These are phyloP conservation scores for Letharia lupina DNA, from an alignment of 495 filamentous ascomycete genomes.

Conservation along the genomic window DNA sequence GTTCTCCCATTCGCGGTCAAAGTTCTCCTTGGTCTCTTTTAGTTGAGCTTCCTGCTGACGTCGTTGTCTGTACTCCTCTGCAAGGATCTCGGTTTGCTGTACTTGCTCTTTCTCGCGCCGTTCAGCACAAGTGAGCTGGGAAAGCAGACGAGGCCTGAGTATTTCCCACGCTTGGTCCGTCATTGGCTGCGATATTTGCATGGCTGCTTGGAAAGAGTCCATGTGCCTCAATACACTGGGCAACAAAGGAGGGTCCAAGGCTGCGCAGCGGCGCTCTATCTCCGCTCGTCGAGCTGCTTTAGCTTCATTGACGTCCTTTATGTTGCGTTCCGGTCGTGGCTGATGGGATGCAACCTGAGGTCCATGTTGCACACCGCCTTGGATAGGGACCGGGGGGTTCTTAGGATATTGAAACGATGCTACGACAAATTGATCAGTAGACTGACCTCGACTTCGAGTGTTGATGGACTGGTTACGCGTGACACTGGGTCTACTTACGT, in stretches of 20 bases:
- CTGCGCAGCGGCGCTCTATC: conserved; percentile 57
- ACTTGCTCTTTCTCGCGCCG: conserved; percentile 40
- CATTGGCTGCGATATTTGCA: conserved; percentile 54
- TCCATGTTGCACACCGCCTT: conserved; percentile 7
- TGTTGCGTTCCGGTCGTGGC: conserved; percentile 32
- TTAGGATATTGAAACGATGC: conserved; percentile 15
- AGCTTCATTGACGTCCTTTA: conserved; percentile 43
- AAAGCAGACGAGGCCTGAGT: conserved; percentile 54
- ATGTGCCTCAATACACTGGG: conserved; percentile 53
- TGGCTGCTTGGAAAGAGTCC: conserved; percentile 59
- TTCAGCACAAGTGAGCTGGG: conserved; percentile 54
- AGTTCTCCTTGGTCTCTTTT: conserved; percentile 50
- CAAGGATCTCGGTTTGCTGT: conserved; percentile 34
- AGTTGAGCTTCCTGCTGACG: conserved; percentile 37
- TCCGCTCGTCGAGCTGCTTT: conserved; percentile 53
- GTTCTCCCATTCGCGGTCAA: conserved; percentile 61
- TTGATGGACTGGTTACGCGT: background rate
- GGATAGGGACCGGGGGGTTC: background rate
- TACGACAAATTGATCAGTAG: conserved; percentile 10
- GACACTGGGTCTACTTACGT: conserved; percentile 10
- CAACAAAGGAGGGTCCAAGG: conserved; percentile 52
- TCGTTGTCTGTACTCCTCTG: conserved; percentile 38
- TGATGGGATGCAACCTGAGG: conserved; percentile 11
- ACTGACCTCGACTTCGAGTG: background rate
- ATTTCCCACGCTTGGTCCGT: conserved; percentile 57